Evolutionary conservation across 2,329 filamentous ascomycete genomes (phyloP).

Genomic region (Monilinia vaccinii-corymbosi): DNA sequence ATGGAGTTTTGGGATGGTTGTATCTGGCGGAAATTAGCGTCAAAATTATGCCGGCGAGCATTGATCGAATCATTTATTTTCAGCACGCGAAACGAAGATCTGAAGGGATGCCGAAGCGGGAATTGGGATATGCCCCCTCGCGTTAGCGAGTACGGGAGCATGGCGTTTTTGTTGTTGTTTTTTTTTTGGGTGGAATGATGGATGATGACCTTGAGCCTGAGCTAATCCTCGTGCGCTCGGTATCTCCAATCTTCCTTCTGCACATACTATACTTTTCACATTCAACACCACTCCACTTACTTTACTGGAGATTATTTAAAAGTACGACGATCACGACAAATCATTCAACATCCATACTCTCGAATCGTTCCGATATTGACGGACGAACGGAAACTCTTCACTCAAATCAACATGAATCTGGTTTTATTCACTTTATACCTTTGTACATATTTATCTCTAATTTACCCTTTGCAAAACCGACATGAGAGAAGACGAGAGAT

Average conservation of each 20-base stretch:
- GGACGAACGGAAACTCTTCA: neutral
- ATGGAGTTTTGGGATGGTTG: constrained; percentile 25
- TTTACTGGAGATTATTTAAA: neutral
- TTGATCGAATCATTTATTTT: constrained; percentile 24
- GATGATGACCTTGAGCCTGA: constrained; percentile 26
- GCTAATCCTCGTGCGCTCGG: constrained; percentile 28
- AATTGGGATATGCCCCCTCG: constrained; percentile 15
- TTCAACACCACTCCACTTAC: constrained; percentile 15
- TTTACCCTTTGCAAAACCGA: neutral
- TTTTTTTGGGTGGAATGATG: constrained; percentile 9
- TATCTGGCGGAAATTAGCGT: constrained; percentile 22
- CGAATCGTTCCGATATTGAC: neutral
- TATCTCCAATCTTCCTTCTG: constrained; percentile 15
- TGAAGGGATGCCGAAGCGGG: constrained; percentile 14
- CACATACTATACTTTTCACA: constrained; percentile 16
- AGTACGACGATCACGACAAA: constrained; percentile 1
- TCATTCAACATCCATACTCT: neutral
- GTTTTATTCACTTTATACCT: neutral
- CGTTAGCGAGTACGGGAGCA: constrained; percentile 17
- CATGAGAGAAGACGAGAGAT: neutral
- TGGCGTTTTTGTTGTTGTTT: constrained; percentile 21
- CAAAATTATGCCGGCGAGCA: constrained; percentile 29
- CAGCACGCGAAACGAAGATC: constrained; percentile 23
- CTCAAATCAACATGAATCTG: neutral
- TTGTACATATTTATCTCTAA: neutral